Conservation (phyloP, 2,329 filamentous ascomycete species). For the Didymella keratinophila region DNA sequence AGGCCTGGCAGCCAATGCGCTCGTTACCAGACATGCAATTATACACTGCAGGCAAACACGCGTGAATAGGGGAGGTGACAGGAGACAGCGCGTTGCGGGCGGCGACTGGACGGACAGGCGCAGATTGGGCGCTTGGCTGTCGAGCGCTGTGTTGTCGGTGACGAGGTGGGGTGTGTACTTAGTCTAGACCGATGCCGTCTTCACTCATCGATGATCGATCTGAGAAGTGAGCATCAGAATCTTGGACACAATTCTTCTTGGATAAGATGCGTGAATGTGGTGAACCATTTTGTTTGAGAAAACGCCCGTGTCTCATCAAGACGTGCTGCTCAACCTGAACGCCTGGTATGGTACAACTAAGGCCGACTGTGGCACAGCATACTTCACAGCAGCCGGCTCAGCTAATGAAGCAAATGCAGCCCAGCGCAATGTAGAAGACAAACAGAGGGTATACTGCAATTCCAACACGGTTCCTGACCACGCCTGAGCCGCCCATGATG, state of each 20-base stretch:
- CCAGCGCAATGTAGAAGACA: constrained; percentile 92
- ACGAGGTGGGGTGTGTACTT: constrained; percentile 30
- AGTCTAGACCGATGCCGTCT: constrained; percentile 25
- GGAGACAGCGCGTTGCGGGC: constrained; percentile 28
- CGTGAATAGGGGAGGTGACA: constrained; percentile 18
- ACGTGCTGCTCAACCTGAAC: constrained; percentile 16
- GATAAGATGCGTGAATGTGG: too few species aligned
- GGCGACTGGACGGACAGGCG: constrained; percentile 33
- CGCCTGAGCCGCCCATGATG: constrained; percentile 92
- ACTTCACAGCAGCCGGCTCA: constrained; percentile 49
- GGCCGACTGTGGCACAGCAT: constrained; percentile 16
- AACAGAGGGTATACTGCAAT: constrained; percentile 95
- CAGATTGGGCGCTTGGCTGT: constrained; percentile 37
- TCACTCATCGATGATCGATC: background rate
- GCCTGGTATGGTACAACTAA: constrained; percentile 18
- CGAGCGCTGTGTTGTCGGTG: constrained; percentile 19
- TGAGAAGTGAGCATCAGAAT: too few species aligned
- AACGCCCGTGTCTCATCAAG: constrained; percentile 11
- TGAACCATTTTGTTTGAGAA: background rate
- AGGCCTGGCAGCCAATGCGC: constrained; percentile 34
- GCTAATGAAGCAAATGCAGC: constrained; percentile 97
- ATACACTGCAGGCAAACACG: constrained; percentile 30
- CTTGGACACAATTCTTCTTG: background rate
- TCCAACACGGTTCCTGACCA: constrained; percentile 91
- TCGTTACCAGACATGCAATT: constrained; percentile 28